phyloP scores from a whole-genome alignment of 169 alveolate species.

The Eimeria brunetti region DNA sequence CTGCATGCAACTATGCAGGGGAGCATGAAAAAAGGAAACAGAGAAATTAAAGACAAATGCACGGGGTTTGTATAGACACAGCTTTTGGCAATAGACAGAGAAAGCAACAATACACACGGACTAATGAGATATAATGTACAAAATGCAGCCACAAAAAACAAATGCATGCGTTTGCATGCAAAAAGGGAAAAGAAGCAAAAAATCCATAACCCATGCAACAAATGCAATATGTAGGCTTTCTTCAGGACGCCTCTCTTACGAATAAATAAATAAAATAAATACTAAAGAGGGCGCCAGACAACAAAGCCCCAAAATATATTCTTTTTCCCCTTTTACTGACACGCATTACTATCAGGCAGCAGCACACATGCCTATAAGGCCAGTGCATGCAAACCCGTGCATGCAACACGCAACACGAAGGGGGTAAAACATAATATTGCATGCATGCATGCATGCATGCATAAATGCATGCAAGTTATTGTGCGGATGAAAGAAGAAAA shows the following conservation, averaged over 20 bases:
- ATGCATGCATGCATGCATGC: background rate
- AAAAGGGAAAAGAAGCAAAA: too few species aligned
- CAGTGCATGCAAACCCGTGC: conserved; percentile 9
- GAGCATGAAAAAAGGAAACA: background rate
- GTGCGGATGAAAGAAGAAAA: background rate
- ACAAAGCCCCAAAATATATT: background rate
- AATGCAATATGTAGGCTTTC: background rate
- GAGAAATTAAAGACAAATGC: background rate
- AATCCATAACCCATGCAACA: too few species aligned
- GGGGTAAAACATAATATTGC: background rate
- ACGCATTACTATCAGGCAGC: background rate
- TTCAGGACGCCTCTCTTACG: conserved; percentile 3
- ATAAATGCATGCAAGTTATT: background rate
- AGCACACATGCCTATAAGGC: conserved; percentile 25
- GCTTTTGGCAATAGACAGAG: too few species aligned
- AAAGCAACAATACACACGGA: too few species aligned
- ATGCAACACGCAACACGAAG: conserved; percentile 17
- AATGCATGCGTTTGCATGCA: too few species aligned
- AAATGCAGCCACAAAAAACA: too few species aligned
- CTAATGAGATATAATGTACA: too few species aligned
- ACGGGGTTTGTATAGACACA: too few species aligned
- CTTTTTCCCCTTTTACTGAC: conserved; percentile 1
- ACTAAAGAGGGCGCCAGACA: conserved; percentile 2
- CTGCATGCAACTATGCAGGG: too few species aligned
- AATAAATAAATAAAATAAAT: background rate